Evolutionary conservation across 176 grass and related monocot species (phyloP), one percentile per base, ranked within the genome.

Genomic region (Secale cereale): DNA sequence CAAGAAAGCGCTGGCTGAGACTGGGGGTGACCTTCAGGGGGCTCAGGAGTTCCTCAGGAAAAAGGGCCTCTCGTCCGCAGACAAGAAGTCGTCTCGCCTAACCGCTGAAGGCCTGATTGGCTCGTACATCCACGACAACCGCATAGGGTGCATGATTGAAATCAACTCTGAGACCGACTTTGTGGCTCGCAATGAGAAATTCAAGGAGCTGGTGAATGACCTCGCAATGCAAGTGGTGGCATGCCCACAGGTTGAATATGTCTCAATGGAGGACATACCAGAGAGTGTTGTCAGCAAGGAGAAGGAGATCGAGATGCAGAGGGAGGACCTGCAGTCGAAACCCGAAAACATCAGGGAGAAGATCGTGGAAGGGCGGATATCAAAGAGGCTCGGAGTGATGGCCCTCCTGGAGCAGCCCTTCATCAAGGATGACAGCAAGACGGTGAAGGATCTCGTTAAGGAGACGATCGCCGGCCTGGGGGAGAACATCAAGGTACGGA

Each of bases 81-180:
- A 94, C 74, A 99, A 96, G 85, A 99, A 99, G 82, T 99, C 93
- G 2, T 99, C 97, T 83, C 90, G 97, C 29, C 62, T 99, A 40
- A 87, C 97, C 5, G 93, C 94, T 12, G 97, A 99, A 86, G 97
- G 97, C 63, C 90, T 93, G 43, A 91, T 99, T 81, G 91, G 88
- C 56, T 87, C 94, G 25, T 99, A 99, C 84, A 99, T 99, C 76
- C 97, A 99, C 46, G 97, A 99, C 71, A 87, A 91, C 17, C 93
- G 97, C 35, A 99, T 99, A 6, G 97, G 97, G 8, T 88, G 86
- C 86, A 92, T 99, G 75, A 88, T 99, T 26, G 97, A 99, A 80
- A 78, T 99, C 10, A 99, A 99, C 82, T 99, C 91, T 0, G 97
- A 99, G 90, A 99, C 97, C 0, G 97, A 99, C 78, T 99, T 96